Evolutionary conservation across 768 basidiomycete species (phyloP), one percentile per base, ranked within the genome.

Genomic region (Boletellus ananas): DNA sequence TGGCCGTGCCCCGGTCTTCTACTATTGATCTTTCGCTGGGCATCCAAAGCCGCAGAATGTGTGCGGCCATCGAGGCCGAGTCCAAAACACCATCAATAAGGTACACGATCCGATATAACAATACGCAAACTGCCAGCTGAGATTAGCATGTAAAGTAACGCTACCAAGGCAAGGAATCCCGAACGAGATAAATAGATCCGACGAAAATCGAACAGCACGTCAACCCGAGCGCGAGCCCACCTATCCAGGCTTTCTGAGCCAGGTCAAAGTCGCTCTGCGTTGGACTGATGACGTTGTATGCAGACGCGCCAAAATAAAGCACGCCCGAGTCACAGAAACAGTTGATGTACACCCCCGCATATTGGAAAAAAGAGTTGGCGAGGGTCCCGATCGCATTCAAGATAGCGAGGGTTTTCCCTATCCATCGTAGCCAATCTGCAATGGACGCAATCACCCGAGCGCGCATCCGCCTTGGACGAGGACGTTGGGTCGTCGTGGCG

Each of bases 191-290:
- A 1, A 73, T 60, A 46, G 59, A 57, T 2, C 58, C 55, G 1
- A 69, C 57, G 27, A 68, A 72, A 25, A 62, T 17, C 0, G 42
- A 11, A 3, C 64, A 66, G 47, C 48, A 58, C 1, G 44, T 43
- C 31, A 60, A 51, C 3, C 67, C 64, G 3, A 76, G 57, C 9
- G 50, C 55, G 0, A 72, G 62, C 1, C 67, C 74, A 0, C 72
- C 71, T 39, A 68, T 63, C 74, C 75, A 75, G 12, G 69, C 69
- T 0, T 11, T 27, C 34, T 49, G 61, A 58, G 69, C 68, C 37
- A 47, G 29, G 7, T 34, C 21, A 10, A 71, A 20, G 36, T 72
- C 72, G 5, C 40, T 47, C 1, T 6, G 0, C 3, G 1, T 3
- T 1, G 45, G 18, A 3, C 13, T 3, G 2, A 75, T 63, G 14